These are phyloP conservation scores for Cutaneotrichosporon cutaneum DNA, from an alignment of 1,284 basidiomycete species.

Conservation along the genomic window DNA sequence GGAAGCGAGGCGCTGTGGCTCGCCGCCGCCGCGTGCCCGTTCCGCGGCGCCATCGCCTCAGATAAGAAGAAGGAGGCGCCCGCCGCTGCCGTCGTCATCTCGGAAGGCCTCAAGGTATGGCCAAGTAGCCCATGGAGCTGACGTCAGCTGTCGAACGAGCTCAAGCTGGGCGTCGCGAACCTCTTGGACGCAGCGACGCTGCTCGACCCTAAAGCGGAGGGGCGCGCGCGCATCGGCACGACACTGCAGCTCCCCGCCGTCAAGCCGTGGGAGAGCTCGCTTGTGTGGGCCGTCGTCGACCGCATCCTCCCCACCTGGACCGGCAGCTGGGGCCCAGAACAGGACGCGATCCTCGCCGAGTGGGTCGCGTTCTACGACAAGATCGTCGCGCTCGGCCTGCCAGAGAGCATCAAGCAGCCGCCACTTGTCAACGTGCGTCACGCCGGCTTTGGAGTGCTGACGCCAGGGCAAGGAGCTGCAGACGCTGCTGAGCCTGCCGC, in stretches of 20 bases:
- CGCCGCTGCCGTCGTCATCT: constrained; percentile 68
- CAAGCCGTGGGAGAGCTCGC: constrained; percentile 63
- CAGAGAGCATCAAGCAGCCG: constrained; percentile 63
- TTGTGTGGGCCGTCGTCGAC: constrained; percentile 72
- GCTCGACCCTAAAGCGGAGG: constrained; percentile 59
- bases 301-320: constrained; percentile 65
- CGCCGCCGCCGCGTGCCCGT: constrained; percentile 67
- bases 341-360: constrained; percentile 57
- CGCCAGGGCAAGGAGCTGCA: constrained; percentile 70
- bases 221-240: constrained; percentile 42
- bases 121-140: neutral
- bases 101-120: constrained; percentile 72
- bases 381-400: constrained; percentile 65
- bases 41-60: constrained; percentile 60
- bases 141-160: constrained; percentile 65
- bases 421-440: constrained; percentile 62
- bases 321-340: constrained; percentile 55
- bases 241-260: constrained; percentile 35
- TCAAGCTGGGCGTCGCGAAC: constrained; percentile 70
- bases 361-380: constrained; percentile 67
- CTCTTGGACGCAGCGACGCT: constrained; percentile 64
- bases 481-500: constrained; percentile 59
- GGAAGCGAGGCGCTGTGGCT: constrained; percentile 66
- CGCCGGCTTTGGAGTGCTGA: constrained; percentile 1
- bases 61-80: constrained; percentile 65